A percentile compares a stretch with the other conserved stretches of the same genome.
These are phyloP conservation scores for Chloranthus sessilifolius DNA, from an alignment of 164 flowering plant genomes.

Conservation along the genomic window DNA sequence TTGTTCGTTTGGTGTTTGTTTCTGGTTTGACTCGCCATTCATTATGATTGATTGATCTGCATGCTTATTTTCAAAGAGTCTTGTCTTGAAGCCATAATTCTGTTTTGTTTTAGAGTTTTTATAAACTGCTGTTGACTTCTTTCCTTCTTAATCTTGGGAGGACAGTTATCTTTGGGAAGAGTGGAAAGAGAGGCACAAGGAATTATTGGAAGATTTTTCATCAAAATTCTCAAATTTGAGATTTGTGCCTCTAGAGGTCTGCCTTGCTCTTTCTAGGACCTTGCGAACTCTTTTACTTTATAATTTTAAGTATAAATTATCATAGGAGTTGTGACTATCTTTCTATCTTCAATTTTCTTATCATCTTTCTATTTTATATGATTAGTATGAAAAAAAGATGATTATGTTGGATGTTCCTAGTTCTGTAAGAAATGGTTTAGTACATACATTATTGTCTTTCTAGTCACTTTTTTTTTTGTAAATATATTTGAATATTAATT, in stretches of 20 bases:
- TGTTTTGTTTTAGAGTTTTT: background rate
- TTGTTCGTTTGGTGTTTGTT: no score
- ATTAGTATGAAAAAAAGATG: background rate
- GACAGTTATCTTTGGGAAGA: conserved; percentile 88
- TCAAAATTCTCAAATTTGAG: conserved; percentile 58
- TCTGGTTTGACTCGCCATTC: no score
- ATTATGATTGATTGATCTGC: no score
- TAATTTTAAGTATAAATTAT: background rate
- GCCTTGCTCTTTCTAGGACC: background rate
- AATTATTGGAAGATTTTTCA: conserved; percentile 47
- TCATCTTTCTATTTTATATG: background rate
- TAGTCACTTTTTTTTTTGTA: no score
- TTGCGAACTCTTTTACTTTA: background rate
- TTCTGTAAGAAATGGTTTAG: no score
- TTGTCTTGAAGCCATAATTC: background rate
- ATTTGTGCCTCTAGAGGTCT: conserved; percentile 84
- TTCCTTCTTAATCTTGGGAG: conserved; percentile 5
- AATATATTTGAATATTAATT: no score
- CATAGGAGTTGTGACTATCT: background rate
- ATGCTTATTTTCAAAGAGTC: no score
- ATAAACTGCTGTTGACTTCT: background rate
- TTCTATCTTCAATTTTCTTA: background rate
- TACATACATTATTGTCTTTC: no score
- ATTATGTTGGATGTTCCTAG: no score
- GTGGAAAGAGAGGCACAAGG: conserved; percentile 85